phyloP scores from a whole-genome alignment of 169 alveolate genomes.

The Hepatocystis sp. region DNA sequence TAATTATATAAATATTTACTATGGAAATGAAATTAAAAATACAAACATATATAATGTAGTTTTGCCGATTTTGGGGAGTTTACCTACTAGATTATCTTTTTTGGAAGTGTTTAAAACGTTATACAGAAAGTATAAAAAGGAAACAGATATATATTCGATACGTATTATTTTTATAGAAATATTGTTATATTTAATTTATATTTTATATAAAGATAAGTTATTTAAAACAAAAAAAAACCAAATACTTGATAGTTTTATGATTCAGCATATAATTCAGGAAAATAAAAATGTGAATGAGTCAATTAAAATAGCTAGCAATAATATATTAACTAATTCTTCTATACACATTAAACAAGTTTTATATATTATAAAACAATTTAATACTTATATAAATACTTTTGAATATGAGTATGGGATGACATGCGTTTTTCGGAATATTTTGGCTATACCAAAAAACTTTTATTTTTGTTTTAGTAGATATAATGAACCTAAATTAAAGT shows the following conservation, averaged over 20 bases:
- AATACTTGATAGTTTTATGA: slow-evolving; percentile 9
- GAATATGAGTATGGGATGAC: slow-evolving; percentile 78
- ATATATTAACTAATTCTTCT: slow-evolving; percentile 22
- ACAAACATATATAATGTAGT: slow-evolving; percentile 55
- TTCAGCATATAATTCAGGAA: background rate
- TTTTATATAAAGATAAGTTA: slow-evolving; percentile 46
- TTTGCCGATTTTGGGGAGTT: slow-evolving; percentile 64
- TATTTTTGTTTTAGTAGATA: slow-evolving; percentile 59
- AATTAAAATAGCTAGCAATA: slow-evolving; percentile 17
- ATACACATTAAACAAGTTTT: slow-evolving; percentile 30
- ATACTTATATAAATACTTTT: slow-evolving; percentile 59
- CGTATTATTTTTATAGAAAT: slow-evolving; percentile 65
- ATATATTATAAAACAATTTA: slow-evolving; percentile 55
- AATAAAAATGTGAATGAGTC: slow-evolving; percentile 8
- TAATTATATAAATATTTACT: background rate
- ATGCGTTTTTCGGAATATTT: slow-evolving; percentile 67
- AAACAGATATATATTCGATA: too few relatives aligned
- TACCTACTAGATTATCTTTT: slow-evolving; percentile 49
- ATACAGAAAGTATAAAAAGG: slow-evolving; percentile 31
- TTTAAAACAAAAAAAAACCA: slow-evolving; percentile 5
- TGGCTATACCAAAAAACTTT: slow-evolving; percentile 43
- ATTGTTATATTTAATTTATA: slow-evolving; percentile 66
- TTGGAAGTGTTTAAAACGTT: slow-evolving; percentile 32
- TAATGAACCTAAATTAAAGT: slow-evolving; percentile 67
- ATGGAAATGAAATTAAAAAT: background rate